A percentile compares a stretch with the other conserved stretches of the same genome.
phyloP scores from a whole-genome alignment of 805 yeast genomes.

The Spathaspora passalidarum region DNA sequence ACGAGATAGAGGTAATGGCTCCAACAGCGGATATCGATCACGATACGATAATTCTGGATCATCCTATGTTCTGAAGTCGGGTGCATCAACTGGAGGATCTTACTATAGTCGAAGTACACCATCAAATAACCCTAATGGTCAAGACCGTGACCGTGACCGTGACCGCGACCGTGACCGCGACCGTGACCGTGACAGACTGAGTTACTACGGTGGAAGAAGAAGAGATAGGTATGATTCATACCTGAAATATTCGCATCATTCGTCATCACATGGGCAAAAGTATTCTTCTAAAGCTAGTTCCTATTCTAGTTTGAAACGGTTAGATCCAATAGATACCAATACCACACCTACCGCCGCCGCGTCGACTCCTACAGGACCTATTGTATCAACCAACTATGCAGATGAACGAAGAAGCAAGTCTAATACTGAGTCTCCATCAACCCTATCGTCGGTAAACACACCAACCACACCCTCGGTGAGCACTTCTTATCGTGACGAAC shows the following conservation, averaged over 20 bases:
- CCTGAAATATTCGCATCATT: constrained; percentile 9
- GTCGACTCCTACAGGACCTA: too few species aligned
- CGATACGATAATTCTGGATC: constrained; percentile 5
- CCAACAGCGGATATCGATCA: constrained; percentile 4
- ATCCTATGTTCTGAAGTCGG: constrained; percentile 5
- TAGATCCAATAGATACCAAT: neutral
- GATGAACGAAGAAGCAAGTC: constrained; percentile 3
- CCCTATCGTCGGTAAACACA: neutral
- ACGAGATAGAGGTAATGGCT: neutral
- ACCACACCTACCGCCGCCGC: neutral
- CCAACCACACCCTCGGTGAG: constrained; percentile 1
- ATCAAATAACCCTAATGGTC: neutral
- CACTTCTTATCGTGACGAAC: constrained; percentile 6
- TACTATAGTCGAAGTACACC: constrained; percentile 1
- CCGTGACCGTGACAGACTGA: neutral
- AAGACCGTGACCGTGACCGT: too few species aligned
- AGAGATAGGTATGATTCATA: constrained; percentile 21
- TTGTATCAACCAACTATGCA: too few species aligned
- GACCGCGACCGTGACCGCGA: too few species aligned
- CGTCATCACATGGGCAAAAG: neutral
- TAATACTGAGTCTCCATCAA: neutral
- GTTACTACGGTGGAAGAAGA: constrained; percentile 11
- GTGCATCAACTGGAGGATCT: neutral
- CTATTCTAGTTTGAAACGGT: neutral
- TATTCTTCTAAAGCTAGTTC: neutral